Conservation (phyloP, 2,329 filamentous ascomycete genomes). For the Aspergillus sp. region DNA sequence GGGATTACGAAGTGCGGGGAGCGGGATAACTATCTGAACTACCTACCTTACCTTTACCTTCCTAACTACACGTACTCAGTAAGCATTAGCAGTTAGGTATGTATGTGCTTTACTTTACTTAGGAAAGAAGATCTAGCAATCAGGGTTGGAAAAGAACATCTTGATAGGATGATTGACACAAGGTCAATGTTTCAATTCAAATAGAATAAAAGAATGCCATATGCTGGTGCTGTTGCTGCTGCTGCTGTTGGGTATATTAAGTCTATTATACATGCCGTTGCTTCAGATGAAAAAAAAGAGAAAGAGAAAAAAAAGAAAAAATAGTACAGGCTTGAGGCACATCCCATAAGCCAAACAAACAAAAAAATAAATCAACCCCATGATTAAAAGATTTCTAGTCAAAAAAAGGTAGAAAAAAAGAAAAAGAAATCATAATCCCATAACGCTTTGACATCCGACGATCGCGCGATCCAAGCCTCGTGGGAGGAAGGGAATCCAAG, state of each 20-base stretch:
- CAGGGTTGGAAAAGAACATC: not conserved
- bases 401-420: slow-evolving; percentile 7
- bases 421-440: slow-evolving; percentile 4
- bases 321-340: slow-evolving; percentile 12
- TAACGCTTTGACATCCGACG: slow-evolving; percentile 3
- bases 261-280: slow-evolving; percentile 39
- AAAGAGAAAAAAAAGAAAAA: slow-evolving; percentile 11
- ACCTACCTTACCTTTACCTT: too few species aligned
- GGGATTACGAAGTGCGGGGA: not conserved
- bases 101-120: too few species aligned
- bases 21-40: not conserved
- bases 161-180: slow-evolving; percentile 11
- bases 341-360: not conserved
- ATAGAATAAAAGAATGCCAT: slow-evolving; percentile 14
- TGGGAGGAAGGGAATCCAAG: not conserved
- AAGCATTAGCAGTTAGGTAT: too few species aligned
- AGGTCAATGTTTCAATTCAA: not conserved
- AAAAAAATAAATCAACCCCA: slow-evolving; percentile 5
- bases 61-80: too few species aligned
- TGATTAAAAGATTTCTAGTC: slow-evolving; percentile 7
- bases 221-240: slow-evolving; percentile 23
- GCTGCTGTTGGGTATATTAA: slow-evolving; percentile 36
- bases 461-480: slow-evolving; percentile 5
- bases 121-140: not conserved
- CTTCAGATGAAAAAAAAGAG: slow-evolving; percentile 26